phyloP scores from a whole-genome alignment of 2,329 filamentous ascomycete genomes.

The Coniochaeta pulveracea region DNA sequence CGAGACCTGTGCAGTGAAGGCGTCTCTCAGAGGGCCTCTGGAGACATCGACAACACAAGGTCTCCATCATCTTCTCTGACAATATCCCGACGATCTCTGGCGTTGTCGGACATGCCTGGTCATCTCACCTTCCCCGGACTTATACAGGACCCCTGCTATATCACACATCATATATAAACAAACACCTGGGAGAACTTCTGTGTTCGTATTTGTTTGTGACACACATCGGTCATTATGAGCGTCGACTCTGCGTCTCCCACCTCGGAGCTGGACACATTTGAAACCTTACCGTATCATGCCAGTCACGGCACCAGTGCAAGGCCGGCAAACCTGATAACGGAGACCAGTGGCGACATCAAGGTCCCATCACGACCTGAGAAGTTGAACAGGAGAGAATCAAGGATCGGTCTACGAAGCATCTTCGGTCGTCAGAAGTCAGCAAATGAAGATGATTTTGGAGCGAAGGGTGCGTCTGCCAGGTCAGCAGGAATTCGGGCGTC shows the following conservation, averaged over 20 bases:
- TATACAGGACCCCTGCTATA: conserved; percentile 3
- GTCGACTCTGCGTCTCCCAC: conserved; percentile 8
- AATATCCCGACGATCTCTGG: no score
- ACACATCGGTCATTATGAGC: conserved; percentile 9
- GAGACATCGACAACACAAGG: no score
- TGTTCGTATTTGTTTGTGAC: no score
- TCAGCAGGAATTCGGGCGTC: conserved; percentile 32
- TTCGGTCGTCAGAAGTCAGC: conserved; percentile 33
- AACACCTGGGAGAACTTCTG: background rate
- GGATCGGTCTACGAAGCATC: conserved; percentile 36
- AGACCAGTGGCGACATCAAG: conserved; percentile 22
- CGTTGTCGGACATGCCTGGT: no score
- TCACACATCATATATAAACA: conserved; percentile 1
- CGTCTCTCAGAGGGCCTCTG: no score
- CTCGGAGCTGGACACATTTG: conserved; percentile 16
- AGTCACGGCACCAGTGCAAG: conserved; percentile 22
- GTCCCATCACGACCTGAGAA: conserved; percentile 31
- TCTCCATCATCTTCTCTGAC: no score
- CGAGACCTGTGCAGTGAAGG: no score
- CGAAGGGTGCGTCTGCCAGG: conserved; percentile 17
- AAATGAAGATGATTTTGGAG: conserved; percentile 19
- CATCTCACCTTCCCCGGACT: no score
- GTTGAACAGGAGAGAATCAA: conserved; percentile 36
- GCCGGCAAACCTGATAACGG: conserved; percentile 24
- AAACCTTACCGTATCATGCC: conserved; percentile 18